A percentile compares a stretch with the other conserved stretches of the same genome.
Conservation (phyloP, 495 filamentous ascomycete genomes). For the Xylaria palmicola region DNA sequence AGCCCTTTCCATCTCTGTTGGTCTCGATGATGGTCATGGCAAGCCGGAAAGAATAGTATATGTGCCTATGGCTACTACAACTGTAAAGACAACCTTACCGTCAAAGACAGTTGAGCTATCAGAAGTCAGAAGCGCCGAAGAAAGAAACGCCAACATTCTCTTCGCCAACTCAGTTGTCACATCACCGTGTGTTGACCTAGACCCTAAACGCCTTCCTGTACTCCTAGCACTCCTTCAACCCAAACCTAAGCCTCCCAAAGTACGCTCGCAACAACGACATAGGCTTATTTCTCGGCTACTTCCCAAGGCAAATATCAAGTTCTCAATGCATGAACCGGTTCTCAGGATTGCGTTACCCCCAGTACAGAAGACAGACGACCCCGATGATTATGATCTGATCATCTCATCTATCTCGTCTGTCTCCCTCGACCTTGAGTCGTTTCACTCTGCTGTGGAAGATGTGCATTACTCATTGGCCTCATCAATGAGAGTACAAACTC, state of each 20-base stretch:
- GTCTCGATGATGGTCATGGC: slow-evolving; percentile 81
- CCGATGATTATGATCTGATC: slow-evolving; percentile 85
- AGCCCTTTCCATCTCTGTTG: slow-evolving; percentile 87
- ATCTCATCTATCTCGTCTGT: slow-evolving; percentile 92
- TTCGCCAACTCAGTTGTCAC: slow-evolving; percentile 96
- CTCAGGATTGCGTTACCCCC: slow-evolving; percentile 81
- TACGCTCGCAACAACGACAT: slow-evolving; percentile 48
- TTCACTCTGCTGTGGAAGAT: slow-evolving; percentile 82
- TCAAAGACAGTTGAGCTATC: slow-evolving; percentile 87
- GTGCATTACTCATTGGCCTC: slow-evolving; percentile 82
- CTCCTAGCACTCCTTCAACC: slow-evolving; percentile 70
- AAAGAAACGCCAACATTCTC: slow-evolving; percentile 92
- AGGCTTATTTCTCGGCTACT: slow-evolving; percentile 85
- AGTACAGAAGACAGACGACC: slow-evolving; percentile 59
- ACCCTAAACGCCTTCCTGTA: slow-evolving; percentile 87
- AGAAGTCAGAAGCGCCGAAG: slow-evolving; percentile 70
- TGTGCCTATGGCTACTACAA: slow-evolving; percentile 97
- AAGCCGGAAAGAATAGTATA: slow-evolving; percentile 87
- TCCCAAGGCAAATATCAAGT: slow-evolving; percentile 91
- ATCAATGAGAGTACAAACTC: slow-evolving; percentile 76
- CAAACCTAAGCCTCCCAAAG: slow-evolving; percentile 52
- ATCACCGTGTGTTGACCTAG: slow-evolving; percentile 92
- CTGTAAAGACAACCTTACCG: slow-evolving; percentile 88
- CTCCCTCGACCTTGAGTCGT: slow-evolving; percentile 88
- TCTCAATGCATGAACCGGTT: slow-evolving; percentile 95